Base-by-base conservation (phyloP, 345 rosid genomes). In the Dipteronia dyeriana region DNA sequence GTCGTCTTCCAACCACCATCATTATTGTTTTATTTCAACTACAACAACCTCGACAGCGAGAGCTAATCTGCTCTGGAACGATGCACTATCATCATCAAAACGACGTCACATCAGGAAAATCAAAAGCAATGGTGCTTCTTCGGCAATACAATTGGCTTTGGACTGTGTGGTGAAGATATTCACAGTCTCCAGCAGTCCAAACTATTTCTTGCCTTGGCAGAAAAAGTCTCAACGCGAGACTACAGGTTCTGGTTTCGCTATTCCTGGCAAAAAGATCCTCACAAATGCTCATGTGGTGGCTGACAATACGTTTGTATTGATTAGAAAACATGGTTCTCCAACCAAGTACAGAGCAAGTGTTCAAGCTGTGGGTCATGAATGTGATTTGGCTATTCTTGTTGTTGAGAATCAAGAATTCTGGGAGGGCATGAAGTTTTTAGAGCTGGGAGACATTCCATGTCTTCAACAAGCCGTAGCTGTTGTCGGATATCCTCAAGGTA, bases 401-500 rank as follows among this genome's bases (percentile, higher is more conserved):
- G 88, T 92, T 76, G 88, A 92, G 68, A 92, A 83, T 77, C 84
- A 87, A 68, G 91, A 90, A 69, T 90, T 87, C 70, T 94, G 91
- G 88, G 80, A 83, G 62, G 91, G 79, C 26, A 87, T 91, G 93
- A 81, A 68, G 69, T 81, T 79, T 47, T 88, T 94, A 81, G 98
- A 92, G 82, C 87, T 94, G 0, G 97, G 95, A 64, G 97, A 91
- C 66, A 84, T 90, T 71, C 97, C 97, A 3, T 85, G 82, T 78
- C 86, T 94, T 3, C 95, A 91, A 51, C 91, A 90, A 86, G 89
- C 93, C 73, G 87, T 94, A 7, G 89, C 94, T 68, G 97, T 92
- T 7, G 97, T 94, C 26, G 98, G 97, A 13, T 94, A 94, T 84
- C 98, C 97, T 80, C 97, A 92, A 86, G 98, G 95, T 94, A 84